phyloP scores from a whole-genome alignment of 805 yeast species.

The Candida palmyrensis region DNA sequence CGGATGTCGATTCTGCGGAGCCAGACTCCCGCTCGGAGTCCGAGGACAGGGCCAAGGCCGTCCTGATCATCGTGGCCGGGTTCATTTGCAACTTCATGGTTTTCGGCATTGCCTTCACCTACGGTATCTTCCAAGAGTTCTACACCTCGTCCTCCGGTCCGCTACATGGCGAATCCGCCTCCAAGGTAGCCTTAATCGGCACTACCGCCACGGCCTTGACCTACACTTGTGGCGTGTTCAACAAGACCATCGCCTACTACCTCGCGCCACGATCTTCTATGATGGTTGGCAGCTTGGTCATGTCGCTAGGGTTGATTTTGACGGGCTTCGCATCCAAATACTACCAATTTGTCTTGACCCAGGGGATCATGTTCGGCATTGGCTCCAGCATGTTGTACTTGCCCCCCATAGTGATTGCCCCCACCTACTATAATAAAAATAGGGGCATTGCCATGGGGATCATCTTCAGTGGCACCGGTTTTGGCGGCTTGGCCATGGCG shows the following conservation, averaged over 20 bases:
- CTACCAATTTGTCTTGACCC: constrained; percentile 25
- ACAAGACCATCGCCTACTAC: constrained; percentile 14
- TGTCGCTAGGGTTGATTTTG: constrained; percentile 22
- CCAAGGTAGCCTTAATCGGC: constrained; percentile 29
- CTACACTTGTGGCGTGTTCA: constrained; percentile 22
- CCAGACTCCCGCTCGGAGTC: no score
- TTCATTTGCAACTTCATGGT: constrained; percentile 25
- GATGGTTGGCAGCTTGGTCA: constrained; percentile 19
- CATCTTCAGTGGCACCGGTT: constrained; percentile 30
- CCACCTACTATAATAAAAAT: constrained; percentile 22
- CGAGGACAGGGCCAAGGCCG: no score
- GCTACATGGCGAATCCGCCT: constrained; percentile 13
- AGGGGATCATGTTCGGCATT: constrained; percentile 28
- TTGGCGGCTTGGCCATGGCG: constrained; percentile 30
- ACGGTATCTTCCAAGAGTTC: constrained; percentile 33
- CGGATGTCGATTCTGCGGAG: no score
- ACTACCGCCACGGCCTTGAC: constrained; percentile 25
- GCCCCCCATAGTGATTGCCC: constrained; percentile 30
- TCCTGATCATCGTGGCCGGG: constrained; percentile 12
- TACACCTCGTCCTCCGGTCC: constrained; percentile 26
- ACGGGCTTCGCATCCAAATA: constrained; percentile 16
- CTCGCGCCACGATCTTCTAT: constrained; percentile 16
- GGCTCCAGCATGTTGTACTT: constrained; percentile 27
- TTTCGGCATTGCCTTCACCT: constrained; percentile 31
- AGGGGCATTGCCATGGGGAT: constrained; percentile 31